Conservation (phyloP, 2,329 filamentous ascomycete genomes). For the Pseudogymnoascus destructans region DNA sequence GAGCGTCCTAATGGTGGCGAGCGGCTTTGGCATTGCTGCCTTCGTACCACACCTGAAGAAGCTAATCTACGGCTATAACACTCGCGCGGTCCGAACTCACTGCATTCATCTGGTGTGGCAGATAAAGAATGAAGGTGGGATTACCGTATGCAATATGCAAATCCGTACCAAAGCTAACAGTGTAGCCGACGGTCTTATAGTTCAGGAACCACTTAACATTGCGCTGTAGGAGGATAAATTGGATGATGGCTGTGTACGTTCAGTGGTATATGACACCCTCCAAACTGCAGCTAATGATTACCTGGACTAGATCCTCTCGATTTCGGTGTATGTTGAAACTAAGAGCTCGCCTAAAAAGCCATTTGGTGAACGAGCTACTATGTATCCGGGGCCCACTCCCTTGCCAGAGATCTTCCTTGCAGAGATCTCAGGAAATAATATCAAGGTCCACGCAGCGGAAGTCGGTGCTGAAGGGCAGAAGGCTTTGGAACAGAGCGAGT, state of each 20-base stretch:
- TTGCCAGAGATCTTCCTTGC: neutral
- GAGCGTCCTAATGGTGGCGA: conserved; percentile 26
- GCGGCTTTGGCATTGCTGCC: conserved; percentile 26
- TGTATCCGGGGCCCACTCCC: neutral
- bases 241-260: neutral
- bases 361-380: neutral
- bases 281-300: neutral
- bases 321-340: neutral
- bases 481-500: neutral
- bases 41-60: conserved; percentile 27
- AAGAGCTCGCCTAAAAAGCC: neutral
- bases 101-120: conserved; percentile 28
- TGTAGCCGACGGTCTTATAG: conserved; percentile 8
- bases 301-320: neutral
- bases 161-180: conserved; percentile 1
- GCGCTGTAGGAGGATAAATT: neutral
- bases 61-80: conserved; percentile 27
- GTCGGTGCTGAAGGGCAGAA: neutral
- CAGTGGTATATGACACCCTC: neutral
- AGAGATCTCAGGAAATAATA: neutral
- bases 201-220: conserved; percentile 8
- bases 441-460: neutral
- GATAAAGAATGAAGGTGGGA: conserved; percentile 15
- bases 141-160: neutral
- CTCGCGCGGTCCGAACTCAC: conserved; percentile 19